Base-by-base conservation (phyloP, 2,329 filamentous ascomycete genomes). In the Cercospora sesami region DNA sequence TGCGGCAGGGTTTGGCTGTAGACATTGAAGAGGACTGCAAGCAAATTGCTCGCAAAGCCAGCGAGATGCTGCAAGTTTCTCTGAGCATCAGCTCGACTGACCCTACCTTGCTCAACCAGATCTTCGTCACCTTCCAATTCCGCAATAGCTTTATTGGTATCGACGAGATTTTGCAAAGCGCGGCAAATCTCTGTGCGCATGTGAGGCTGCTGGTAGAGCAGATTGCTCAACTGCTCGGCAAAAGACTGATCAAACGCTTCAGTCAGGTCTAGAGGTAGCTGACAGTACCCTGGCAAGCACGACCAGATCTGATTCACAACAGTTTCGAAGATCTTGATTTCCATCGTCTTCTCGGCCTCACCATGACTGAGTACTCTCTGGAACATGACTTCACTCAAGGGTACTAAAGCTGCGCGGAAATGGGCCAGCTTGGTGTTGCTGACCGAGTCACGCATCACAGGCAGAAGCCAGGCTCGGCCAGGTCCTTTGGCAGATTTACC, bases 21-120 rank as follows among this genome's bases (percentile, higher is more conserved):
- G 55, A 99, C 94, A 78, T 99, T 99, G 85, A 99, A 98, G n/a
- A 99, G 83, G 0, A 98, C 94, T 6, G 95, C 94, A 51, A 99
- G 87, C 81, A 99, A 87, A 75, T 98, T 98, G 69, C 90, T 90
- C 1, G 94, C 86, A 76, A 95, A 94, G 0, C 83, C 83, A 16
- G 92, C 89, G 12, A 99, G 84, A 78, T 96, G 90, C n/a, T 88
- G 83, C 45, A 98, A 82, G 77, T 97, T 97, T 80, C 90, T 89
- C 78, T 88, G 83, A 0, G 95, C 94, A 45, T 89, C 85, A 4
- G 84, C 86, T 77, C 91, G 93, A 4, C 91, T 89, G 14, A 97
- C 87, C 60, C 94, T 86, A 74, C 91, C 90, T 77, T 94, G 92
- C 12, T 93, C 84, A 39, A 95, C 83, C 23, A 96, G 81, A 71